Evolutionary conservation across 2,329 filamentous ascomycete species (phyloP).

Genomic region (Trichophyton simii): DNA sequence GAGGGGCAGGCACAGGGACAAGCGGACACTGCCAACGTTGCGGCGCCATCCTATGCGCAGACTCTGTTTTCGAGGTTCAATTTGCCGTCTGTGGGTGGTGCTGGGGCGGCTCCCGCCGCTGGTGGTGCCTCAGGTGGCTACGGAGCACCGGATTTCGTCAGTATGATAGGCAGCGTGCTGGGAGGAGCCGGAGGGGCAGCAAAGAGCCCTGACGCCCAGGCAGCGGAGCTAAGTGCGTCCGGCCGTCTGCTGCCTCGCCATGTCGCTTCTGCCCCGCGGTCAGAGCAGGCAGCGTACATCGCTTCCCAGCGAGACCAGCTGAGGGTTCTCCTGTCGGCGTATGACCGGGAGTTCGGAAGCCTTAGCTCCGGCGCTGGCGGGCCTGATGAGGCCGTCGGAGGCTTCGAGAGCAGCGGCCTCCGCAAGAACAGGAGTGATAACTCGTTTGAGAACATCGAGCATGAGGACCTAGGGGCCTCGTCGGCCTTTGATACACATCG

Average conservation of each 20-base stretch:
- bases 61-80: slow-evolving; percentile 74
- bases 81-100: slow-evolving; percentile 50
- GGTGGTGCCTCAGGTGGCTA: slow-evolving; percentile 25
- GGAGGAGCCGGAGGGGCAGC: slow-evolving; percentile 43
- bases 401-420: slow-evolving; percentile 29
- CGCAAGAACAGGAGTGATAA: slow-evolving; percentile 74
- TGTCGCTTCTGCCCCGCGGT: slow-evolving; percentile 46
- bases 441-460: slow-evolving; percentile 82
- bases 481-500: slow-evolving; percentile 9
- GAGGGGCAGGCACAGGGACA: slow-evolving; percentile 34
- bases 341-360: slow-evolving; percentile 64
- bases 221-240: slow-evolving; percentile 43
- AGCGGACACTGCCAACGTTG: slow-evolving; percentile 23
- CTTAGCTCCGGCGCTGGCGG: slow-evolving; percentile 35
- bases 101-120: slow-evolving; percentile 22
- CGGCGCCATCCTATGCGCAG: slow-evolving; percentile 54
- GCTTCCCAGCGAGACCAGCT: slow-evolving; percentile 67
- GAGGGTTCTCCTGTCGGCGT: slow-evolving; percentile 58
- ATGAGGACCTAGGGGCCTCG: slow-evolving; percentile 42
- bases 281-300: slow-evolving; percentile 63
- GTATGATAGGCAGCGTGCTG: slow-evolving; percentile 61
- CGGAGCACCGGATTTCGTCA: slow-evolving; percentile 54
- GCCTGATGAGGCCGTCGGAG: slow-evolving; percentile 19
- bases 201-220: slow-evolving; percentile 28
- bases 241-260: slow-evolving; percentile 58